Evolutionary conservation across 2,329 filamentous ascomycete genomes (phyloP), one percentile per base, ranked within the genome.

Genomic region (Hymenoscyphus fructigenus): DNA sequence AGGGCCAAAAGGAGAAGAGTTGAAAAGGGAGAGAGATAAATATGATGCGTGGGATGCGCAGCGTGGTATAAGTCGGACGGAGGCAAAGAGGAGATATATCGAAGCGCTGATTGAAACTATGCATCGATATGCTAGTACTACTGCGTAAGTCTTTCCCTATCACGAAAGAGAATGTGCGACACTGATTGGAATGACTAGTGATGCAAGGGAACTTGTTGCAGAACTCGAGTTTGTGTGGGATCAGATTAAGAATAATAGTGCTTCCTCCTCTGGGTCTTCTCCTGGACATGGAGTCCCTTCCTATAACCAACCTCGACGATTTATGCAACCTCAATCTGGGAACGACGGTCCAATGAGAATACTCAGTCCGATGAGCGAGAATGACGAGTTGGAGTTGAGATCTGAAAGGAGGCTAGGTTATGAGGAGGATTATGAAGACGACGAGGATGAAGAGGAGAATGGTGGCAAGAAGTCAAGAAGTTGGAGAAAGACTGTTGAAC

Each of bases 221-320:
- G 95, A 99, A 78, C 86, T 99, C n/a, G 95, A 99, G 79, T 99
- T 98, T 73, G 94, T 99, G 47, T 99, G 95, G 95, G 93, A 97
- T 72, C 95, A 98, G 77, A 94, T 99, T 72, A 96, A 95, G 78
- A 90, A 90, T 71, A 97, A 94, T 73, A 86, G 87, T 12, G 87
- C 89, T 3, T 86, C 85, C 20, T 88, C 89, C 44, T 80, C 88
- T 47, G 76, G 84, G 50, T 83, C 84, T 12, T 86, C 83, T 1
- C 83, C 84, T n/a, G 81, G 83, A 68, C 77, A 75, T 62, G 76
- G 75, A 53, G 58, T 71, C 61, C 69, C 50, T 63, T 70, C 65
- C 14, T 72, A 70, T 67, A 69, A 69, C 65, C 75, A 68, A 72
- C 74, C 68, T 69, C 69, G 79, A 67, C 76, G 72, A 68, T 83